A percentile compares a stretch with the other conserved stretches of the same genome.
Evolutionary conservation across 2,329 filamentous ascomycete genomes (phyloP).

Genomic region (Phaeosphaeriaceae sp.): DNA sequence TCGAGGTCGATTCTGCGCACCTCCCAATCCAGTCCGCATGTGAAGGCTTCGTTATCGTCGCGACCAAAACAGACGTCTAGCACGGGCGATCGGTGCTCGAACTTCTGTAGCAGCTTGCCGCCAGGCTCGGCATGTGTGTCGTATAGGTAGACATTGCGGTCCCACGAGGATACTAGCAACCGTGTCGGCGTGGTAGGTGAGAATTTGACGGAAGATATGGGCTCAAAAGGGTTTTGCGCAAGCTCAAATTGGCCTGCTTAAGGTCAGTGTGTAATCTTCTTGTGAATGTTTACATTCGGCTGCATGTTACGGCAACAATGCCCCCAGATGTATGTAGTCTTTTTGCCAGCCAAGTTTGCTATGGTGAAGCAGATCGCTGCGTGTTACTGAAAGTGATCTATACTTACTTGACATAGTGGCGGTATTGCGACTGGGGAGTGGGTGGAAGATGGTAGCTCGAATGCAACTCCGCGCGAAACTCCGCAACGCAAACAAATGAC

Average conservation of each 20-base stretch:
- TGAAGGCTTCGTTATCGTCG: constrained; percentile 83
- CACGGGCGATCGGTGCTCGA: constrained; percentile 83
- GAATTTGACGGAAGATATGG: constrained; percentile 86
- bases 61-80: constrained; percentile 91
- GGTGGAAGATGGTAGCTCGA: constrained; percentile 18
- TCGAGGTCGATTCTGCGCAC: constrained; percentile 78
- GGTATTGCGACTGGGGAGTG: constrained; percentile 9
- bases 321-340: background rate
- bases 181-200: constrained; percentile 77
- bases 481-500: constrained; percentile 26
- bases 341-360: background rate
- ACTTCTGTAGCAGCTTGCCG: constrained; percentile 73
- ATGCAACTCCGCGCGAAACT: constrained; percentile 24
- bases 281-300: background rate
- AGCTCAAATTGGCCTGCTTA: constrained; percentile 76
- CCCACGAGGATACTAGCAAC: constrained; percentile 94
- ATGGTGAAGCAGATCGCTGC: background rate
- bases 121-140: constrained; percentile 70
- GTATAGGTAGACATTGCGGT: constrained; percentile 90
- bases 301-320: background rate
- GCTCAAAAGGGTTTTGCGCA: constrained; percentile 81
- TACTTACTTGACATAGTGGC: constrained; percentile 41
- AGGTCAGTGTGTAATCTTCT: constrained; percentile 6
- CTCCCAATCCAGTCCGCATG: constrained; percentile 84
- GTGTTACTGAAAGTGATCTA: background rate